Base-by-base conservation (phyloP, 1,284 basidiomycete genomes). In the Kalmanozyma brasiliensis region DNA sequence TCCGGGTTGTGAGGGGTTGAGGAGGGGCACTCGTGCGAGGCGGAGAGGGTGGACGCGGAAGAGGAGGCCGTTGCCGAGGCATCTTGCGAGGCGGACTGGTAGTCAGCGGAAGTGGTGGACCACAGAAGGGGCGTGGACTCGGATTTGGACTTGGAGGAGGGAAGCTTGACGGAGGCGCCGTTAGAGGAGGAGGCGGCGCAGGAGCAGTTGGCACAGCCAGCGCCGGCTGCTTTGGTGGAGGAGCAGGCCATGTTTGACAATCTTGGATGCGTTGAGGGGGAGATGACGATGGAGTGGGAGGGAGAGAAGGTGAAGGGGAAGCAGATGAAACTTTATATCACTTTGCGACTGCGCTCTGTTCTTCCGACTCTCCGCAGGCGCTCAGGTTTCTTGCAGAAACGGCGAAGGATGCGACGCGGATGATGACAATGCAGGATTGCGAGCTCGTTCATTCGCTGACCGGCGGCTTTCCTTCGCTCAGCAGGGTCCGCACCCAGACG, bases 71-170 rank as follows among this genome's bases (percentile, higher is more conserved):
- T 33, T 38, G n/a, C 29, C n/a, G 16, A 17, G 19, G 45, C 16
- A 6, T 42, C 46, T 23, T 52, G 45, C 2, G 56, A 16, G 19
- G 52, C 38, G 13, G 67, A 40, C 30, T 52, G 57, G 57, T 60
- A 70, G 56, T 45, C 20, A 11, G 55, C 16, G 23, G 53, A 2
- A 20, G 49, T 62, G 32, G 59, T 67, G 7, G 53, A 48, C 68
- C 70, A 73, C 20, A 73, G 62, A 11, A 73, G 55, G 10, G 70
- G 65, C 3, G 70, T 73, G 19, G 65, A 52, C 23, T 73, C 70
- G 48, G 48, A 47, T 23, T 60, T 49, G 36, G 24, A 48, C 49
- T 53, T 64, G 38, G 45, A 44, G 38, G 45, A 44, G 23, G 67
- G 45, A 3, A 70, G 61, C 51, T 59, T 65, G 53, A 70, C 46